phyloP scores from a whole-genome alignment of 805 yeast genomes.

The Schizosaccharomyces lindneri region DNA sequence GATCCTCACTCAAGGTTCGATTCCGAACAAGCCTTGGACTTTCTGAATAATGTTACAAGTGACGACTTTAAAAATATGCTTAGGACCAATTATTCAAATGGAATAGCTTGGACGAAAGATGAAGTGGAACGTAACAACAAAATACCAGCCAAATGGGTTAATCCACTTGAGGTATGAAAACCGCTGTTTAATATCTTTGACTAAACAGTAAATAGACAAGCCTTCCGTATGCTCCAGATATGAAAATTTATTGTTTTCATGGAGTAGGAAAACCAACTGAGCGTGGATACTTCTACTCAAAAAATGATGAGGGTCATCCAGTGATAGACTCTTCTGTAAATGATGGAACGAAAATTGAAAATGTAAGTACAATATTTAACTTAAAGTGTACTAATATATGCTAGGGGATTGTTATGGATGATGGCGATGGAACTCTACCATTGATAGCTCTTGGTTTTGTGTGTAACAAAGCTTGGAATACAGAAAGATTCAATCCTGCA shows the following conservation, averaged over 20 bases:
- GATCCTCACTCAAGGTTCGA: constrained; percentile 5
- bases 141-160: constrained; percentile 69
- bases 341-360: background rate
- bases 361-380: background rate
- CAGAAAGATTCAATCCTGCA: constrained; percentile 44
- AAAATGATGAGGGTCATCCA: constrained; percentile 19
- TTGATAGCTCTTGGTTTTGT: constrained; percentile 51
- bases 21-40: background rate
- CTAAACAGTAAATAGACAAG: background rate
- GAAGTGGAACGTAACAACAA: constrained; percentile 43
- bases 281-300: constrained; percentile 66
- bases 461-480: constrained; percentile 36
- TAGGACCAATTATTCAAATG: constrained; percentile 44
- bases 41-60: background rate
- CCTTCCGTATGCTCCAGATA: constrained; percentile 77
- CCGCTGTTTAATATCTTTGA: background rate
- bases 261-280: constrained; percentile 97
- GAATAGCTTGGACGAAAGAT: constrained; percentile 33
- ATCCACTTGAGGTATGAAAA: constrained; percentile 61
- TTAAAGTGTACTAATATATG: background rate
- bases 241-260: constrained; percentile 71
- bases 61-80: background rate
- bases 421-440: constrained; percentile 93
- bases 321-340: background rate
- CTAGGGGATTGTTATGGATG: constrained; percentile 54